Base-by-base conservation (phyloP, 2,329 filamentous ascomycete genomes). In the Aureobasidium sp. region DNA sequence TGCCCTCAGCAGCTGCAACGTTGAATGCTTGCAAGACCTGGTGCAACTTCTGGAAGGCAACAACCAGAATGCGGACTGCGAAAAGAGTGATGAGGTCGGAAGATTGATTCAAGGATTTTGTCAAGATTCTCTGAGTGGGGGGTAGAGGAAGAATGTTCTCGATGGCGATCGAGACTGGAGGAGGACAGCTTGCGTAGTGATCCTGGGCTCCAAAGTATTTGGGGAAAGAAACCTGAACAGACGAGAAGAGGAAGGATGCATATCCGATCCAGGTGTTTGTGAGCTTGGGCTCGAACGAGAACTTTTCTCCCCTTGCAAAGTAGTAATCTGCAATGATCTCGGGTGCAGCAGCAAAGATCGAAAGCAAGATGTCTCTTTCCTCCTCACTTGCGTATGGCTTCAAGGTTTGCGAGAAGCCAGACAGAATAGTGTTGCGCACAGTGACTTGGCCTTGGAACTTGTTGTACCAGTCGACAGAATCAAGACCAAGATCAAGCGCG, bases 211-310 rank as follows among this genome's bases (percentile, higher is more conserved):
- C 91, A 70, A 93, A 90, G 64, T 83, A 83, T 29, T 78, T 71
- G 2, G 92, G 92, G 2, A 96, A 79, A 1, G 87, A 85, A 39
- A 95, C 78, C 62, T 87, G 83, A 49, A 97, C 85, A 1, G 87
- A 85, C 64, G 88, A 89, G 74, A 95, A 96, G 5, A 99, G 77
- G 65, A 97, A 90, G 0, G 91, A 86, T 0, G 91, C 91, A 71
- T 95, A 96, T 45, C 93, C 92, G 67, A 97, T 89, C 94, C 94
- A 99, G 0, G 91, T 94, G 48, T 91, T 87, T 3, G 91, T 94
- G 5, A 95, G 81, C 71, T 96, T 97, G 0, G 94, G 92, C 45
- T 97, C 92, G 69, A 97, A 94, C 60, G 70, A 71, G 27, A 87
- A 84, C 64, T 84, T 86, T 70, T 91, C 92, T 15, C 48, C 56